A percentile compares a stretch with the other conserved stretches of the same genome.
Evolutionary conservation across 73 alveolate species (phyloP).

Genomic region (Blepharisma japonicum): DNA sequence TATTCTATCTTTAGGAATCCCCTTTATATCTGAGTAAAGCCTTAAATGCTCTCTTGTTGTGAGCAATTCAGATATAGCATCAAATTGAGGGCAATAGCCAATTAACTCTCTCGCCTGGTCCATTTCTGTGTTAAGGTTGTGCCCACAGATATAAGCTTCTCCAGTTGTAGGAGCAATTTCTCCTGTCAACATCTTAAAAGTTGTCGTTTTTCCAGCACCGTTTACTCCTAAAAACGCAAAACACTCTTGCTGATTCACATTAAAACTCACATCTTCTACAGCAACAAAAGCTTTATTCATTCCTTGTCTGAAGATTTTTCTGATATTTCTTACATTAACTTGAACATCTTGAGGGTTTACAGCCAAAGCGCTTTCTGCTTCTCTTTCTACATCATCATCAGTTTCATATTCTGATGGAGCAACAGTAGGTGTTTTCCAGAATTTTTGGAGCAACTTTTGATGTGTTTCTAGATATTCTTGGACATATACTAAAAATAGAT

Average conservation of each 20-base stretch:
- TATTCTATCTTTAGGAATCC: slow-evolving; percentile 71
- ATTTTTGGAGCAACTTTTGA: slow-evolving; percentile 31
- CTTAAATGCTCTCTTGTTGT: slow-evolving; percentile 94
- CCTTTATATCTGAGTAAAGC: slow-evolving; percentile 92
- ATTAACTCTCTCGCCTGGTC: slow-evolving; percentile 81
- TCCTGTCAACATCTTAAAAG: slow-evolving; percentile 92
- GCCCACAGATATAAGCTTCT: slow-evolving; percentile 78
- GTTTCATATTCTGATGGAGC: slow-evolving; percentile 7
- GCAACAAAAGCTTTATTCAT: slow-evolving; percentile 53
- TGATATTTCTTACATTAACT: slow-evolving; percentile 47
- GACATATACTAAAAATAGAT: slow-evolving; percentile 34
- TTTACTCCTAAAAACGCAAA: slow-evolving; percentile 96
- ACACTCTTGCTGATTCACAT: slow-evolving; percentile 94
- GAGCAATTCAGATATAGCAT: slow-evolving; percentile 88
- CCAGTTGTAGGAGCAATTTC: slow-evolving; percentile 88
- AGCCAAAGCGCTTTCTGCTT: slow-evolving; percentile 34
- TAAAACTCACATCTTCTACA: slow-evolving; percentile 85
- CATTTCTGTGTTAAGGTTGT: slow-evolving; percentile 68
- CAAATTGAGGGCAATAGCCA: slow-evolving; percentile 98
- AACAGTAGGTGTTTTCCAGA: slow-evolving; percentile 30
- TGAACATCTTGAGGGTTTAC: slow-evolving; percentile 51
- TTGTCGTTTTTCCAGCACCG: slow-evolving; percentile 99
- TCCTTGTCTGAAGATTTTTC: slow-evolving; percentile 60
- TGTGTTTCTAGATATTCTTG: slow-evolving; percentile 39
- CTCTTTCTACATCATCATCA: slow-evolving; percentile 58